Percentiles rank a stretch among this genome's conserved stretches.
These are phyloP conservation scores for Bassia scoparia DNA, from an alignment of 148 eudicot species.

Conservation along the genomic window DNA sequence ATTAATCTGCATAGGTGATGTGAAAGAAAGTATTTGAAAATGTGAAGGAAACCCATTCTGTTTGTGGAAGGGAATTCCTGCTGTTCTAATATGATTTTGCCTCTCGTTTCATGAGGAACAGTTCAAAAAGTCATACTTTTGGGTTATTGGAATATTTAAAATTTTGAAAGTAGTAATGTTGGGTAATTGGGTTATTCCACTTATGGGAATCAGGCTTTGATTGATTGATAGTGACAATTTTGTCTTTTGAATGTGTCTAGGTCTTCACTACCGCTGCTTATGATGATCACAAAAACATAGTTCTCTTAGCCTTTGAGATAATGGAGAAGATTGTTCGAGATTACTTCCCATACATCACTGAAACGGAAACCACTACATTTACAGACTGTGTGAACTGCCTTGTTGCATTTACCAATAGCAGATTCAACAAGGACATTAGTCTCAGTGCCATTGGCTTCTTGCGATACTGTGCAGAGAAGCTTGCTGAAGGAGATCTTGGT, in stretches of 20 bases:
- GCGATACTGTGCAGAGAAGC: slow-evolving; percentile 93
- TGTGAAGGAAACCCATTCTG: neutral
- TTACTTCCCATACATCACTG: slow-evolving; percentile 94
- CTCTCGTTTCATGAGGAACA: neutral
- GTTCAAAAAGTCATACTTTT: neutral
- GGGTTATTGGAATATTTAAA: neutral
- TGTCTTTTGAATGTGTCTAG: slow-evolving; percentile 35
- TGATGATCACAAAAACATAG: slow-evolving; percentile 98
- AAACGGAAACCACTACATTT: slow-evolving; percentile 96
- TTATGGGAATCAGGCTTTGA: too few species aligned
- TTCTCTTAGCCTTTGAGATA: slow-evolving; percentile 88
- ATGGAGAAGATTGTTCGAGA: slow-evolving; percentile 95
- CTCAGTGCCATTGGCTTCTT: slow-evolving; percentile 95
- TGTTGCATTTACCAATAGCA: slow-evolving; percentile 91
- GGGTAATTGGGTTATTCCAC: too few species aligned
- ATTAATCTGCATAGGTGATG: neutral
- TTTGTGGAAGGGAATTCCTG: neutral
- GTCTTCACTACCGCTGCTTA: slow-evolving; percentile 99
- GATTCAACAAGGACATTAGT: slow-evolving; percentile 90
- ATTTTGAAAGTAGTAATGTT: too few species aligned
- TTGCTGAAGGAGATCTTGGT: slow-evolving; percentile 94
- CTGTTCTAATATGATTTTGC: neutral
- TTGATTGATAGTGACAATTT: too few species aligned
- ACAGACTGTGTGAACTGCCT: slow-evolving; percentile 98
- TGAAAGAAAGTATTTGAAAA: neutral